phyloP scores from a whole-genome alignment of 2,329 filamentous ascomycete genomes.

The Cryphonectria nitschkei region DNA sequence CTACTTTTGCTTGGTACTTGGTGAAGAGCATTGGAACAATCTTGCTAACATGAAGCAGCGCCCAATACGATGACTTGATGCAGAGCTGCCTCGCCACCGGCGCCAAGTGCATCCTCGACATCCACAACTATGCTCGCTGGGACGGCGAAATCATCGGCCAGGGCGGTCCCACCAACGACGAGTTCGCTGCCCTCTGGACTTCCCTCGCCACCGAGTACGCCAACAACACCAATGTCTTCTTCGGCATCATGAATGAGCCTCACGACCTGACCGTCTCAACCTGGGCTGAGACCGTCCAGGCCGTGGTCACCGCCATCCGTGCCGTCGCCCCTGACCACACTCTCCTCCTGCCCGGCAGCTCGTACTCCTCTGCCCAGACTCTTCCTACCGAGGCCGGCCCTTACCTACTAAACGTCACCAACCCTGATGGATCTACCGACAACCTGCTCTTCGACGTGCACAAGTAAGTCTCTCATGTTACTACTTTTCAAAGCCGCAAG shows the following conservation, averaged over 20 bases:
- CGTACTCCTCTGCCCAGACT: conserved; percentile 57
- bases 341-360: conserved; percentile 65
- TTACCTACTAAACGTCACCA: conserved; percentile 55
- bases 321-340: conserved; percentile 63
- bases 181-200: conserved; percentile 63
- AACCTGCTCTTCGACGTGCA: conserved; percentile 62
- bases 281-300: conserved; percentile 65
- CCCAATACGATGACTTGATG: conserved; percentile 53
- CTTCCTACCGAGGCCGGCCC: conserved; percentile 55
- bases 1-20: not conserved
- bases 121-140: conserved; percentile 52
- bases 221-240: conserved; percentile 54
- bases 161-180: conserved; percentile 54
- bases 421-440: conserved; percentile 59
- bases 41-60: conserved; percentile 21
- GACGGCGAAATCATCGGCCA: conserved; percentile 66
- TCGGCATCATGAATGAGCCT: conserved; percentile 71
- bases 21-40: too few relatives aligned
- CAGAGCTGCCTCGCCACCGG: conserved; percentile 52
- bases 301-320: conserved; percentile 66
- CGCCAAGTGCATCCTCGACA: conserved; percentile 54
- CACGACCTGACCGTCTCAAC: conserved; percentile 55
- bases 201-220: conserved; percentile 61
- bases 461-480: conserved; percentile 51
- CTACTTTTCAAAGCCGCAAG: not conserved